These are phyloP conservation scores for Botrytis medusae DNA, from an alignment of 2,329 filamentous ascomycete genomes.

Conservation along the genomic window DNA sequence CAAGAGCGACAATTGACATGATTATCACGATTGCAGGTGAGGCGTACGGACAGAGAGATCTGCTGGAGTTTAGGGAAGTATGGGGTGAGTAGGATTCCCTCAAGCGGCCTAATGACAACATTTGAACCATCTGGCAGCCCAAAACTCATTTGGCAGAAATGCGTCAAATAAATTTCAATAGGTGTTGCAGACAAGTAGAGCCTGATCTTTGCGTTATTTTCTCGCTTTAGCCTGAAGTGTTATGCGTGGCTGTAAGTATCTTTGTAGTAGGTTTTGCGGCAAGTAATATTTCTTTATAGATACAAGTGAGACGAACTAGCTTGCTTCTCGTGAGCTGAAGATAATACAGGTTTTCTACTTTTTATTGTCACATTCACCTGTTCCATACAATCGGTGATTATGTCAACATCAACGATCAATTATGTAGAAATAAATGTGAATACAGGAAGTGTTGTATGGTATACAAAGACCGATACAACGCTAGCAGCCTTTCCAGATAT, in stretches of 20 bases:
- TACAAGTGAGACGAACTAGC: neutral
- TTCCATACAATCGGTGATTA: neutral
- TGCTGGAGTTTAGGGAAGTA: conserved; percentile 69
- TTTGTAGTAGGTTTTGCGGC: neutral
- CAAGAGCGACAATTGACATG: conserved; percentile 79
- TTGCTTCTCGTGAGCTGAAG: neutral
- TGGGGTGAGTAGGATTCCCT: conserved; percentile 42
- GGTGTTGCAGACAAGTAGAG: neutral
- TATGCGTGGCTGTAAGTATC: conserved; percentile 1
- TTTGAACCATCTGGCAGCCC: neutral
- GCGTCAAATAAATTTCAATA: neutral
- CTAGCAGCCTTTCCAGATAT: neutral
- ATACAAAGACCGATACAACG: neutral
- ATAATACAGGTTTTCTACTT: neutral
- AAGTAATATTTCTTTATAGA: conserved; percentile 8
- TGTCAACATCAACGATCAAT: neutral
- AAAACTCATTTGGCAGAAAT: neutral
- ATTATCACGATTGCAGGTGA: conserved; percentile 85
- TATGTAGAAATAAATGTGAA: neutral
- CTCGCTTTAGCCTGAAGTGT: neutral
- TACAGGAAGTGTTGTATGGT: neutral
- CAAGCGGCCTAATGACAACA: neutral
- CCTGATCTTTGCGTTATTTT: neutral
- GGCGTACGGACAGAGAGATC: conserved; percentile 83
- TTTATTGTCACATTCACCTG: neutral